Evolutionary conservation across 768 basidiomycete genomes (phyloP).

Genomic region (Boletus fagicola): DNA sequence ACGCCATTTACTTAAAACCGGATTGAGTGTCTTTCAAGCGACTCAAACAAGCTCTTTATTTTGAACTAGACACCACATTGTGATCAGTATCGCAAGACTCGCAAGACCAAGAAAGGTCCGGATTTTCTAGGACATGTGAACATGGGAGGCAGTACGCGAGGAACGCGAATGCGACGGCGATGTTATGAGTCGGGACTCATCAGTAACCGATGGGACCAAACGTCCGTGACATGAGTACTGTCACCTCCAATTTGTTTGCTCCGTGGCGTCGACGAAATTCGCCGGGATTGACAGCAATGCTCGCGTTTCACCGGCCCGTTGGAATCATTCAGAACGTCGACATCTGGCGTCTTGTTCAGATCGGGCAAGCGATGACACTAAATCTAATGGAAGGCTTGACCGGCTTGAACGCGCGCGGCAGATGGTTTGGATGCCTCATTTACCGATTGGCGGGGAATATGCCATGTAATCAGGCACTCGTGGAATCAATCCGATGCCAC

Average conservation of each 20-base stretch:
- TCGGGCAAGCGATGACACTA: neutral
- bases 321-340: neutral
- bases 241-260: neutral
- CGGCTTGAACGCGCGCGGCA: neutral
- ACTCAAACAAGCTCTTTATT: neutral
- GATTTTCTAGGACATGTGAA: neutral
- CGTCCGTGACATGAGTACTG: neutral
- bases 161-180: neutral
- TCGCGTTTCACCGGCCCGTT: constrained; percentile 7
- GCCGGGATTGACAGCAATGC: constrained; percentile 3
- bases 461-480: neutral
- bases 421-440: neutral
- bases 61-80: neutral
- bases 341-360: neutral
- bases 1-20: neutral
- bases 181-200: neutral
- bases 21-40: neutral
- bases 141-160: neutral
- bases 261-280: constrained; percentile 1
- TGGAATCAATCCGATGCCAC: neutral
- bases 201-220: neutral
- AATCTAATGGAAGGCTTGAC: neutral
- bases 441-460: neutral
- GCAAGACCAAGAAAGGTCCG: neutral
- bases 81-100: neutral